Base-by-base conservation (phyloP, 1,284 basidiomycete genomes). In the Austroboletus niveus region DNA sequence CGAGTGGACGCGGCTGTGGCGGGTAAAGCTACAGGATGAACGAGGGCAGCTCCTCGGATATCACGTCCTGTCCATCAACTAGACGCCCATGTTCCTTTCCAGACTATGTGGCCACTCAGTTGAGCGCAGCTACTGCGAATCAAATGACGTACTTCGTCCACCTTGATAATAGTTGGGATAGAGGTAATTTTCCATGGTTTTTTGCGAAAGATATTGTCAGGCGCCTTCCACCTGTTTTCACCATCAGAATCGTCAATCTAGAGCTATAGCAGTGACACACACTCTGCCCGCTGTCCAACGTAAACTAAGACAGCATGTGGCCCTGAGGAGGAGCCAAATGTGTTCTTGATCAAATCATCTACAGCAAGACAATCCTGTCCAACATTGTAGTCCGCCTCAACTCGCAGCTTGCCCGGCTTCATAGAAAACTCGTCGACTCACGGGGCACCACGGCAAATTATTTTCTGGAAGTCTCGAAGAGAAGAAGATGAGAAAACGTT, bases 81-180 rank as follows among this genome's bases (percentile, higher is more conserved):
- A 92, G 69, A 47, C 85, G 74, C 31, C 70, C 77, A 2, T 74
- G 72, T 71, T 84, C 74, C 55, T 76, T 68, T 40, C 78, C 66
- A 34, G 43, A 75, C 85, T 85, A 53, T 5, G 27, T 29, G 27
- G 27, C 8, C 27, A 29, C 8, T 29, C 8, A 29, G 27, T 29
- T 29, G 27, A 8, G 27, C 7, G 27, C 27, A 29, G 8, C 6
- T 29, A 6, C 27, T 29, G 27, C 7, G 27, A 29, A 29, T 5
- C 27, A 29, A 7, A 7, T 14, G 20, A 77, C 87, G 61, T 63
- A 90, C 91, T 58, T 87, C 73, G 61, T 77, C 69, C n/a, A 85
- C 52, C 58, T 79, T 79, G 51, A 93, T 72, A 54, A 94, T 82
- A 10, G 91, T 92, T 14, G 92, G 92, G 22, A 94, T 75, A 31